Evolutionary conservation across 164 flowering plant species (phyloP).

Genomic region (Echeveria elegans): DNA sequence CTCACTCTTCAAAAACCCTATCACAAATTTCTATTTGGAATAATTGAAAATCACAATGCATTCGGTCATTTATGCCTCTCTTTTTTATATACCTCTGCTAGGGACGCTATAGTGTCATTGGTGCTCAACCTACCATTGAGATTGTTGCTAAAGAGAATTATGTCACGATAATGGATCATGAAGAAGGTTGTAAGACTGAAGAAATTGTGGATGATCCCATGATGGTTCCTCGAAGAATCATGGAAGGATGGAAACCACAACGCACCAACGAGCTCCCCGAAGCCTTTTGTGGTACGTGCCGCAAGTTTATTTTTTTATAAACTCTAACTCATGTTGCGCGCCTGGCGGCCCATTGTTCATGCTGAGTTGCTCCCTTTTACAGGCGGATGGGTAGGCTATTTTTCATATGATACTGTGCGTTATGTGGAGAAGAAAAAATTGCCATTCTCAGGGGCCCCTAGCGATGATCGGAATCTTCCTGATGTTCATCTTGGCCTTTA

Average conservation of each 20-base stretch:
- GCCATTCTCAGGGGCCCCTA: slow-evolving; percentile 71
- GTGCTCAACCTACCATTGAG: slow-evolving; percentile 81
- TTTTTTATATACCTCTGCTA: slow-evolving; percentile 15
- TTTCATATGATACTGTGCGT: slow-evolving; percentile 91
- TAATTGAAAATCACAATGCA: background rate
- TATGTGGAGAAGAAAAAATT: slow-evolving; percentile 84
- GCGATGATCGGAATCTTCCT: slow-evolving; percentile 82
- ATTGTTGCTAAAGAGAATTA: slow-evolving; percentile 68
- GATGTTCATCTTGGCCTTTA: slow-evolving; percentile 90
- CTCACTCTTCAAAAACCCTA: too few relatives aligned
- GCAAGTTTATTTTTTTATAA: background rate
- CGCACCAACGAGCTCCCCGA: slow-evolving; percentile 66
- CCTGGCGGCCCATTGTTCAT: background rate
- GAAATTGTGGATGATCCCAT: slow-evolving; percentile 70
- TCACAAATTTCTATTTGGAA: background rate
- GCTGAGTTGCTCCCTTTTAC: slow-evolving; percentile 17
- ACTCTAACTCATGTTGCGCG: background rate
- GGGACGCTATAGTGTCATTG: slow-evolving; percentile 85
- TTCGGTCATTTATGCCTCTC: background rate
- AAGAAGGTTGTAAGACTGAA: slow-evolving; percentile 44
- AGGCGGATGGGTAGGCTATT: slow-evolving; percentile 99
- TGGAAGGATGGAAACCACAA: slow-evolving; percentile 67
- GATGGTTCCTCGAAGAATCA: slow-evolving; percentile 49
- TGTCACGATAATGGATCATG: slow-evolving; percentile 73
- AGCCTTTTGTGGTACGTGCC: slow-evolving; percentile 76